Percentiles rank a stretch among this genome's conserved stretches.
Evolutionary conservation across 768 basidiomycete genomes (phyloP).

Genomic region (Amanita phalloides): DNA sequence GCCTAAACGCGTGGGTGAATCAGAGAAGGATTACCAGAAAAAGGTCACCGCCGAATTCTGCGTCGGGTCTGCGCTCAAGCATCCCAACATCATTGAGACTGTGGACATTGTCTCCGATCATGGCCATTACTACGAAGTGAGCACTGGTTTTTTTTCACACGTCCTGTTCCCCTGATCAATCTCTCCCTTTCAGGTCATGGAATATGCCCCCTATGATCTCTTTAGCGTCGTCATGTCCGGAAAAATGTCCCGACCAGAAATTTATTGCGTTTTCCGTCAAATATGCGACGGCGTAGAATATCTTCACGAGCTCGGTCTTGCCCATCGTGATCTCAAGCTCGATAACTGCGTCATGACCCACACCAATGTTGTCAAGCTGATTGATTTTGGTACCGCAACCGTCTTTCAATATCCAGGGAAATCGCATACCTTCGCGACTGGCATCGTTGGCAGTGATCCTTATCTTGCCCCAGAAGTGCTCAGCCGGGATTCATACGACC

Average conservation of each 20-base stretch:
- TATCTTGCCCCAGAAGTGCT: constrained; percentile 98
- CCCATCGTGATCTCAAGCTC: constrained; percentile 97
- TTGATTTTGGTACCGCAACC: constrained; percentile 99
- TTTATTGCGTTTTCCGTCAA: constrained; percentile 98
- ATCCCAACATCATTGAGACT: constrained; percentile 94
- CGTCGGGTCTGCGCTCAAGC: constrained; percentile 89
- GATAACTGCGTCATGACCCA: constrained; percentile 99
- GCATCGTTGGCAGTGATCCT: constrained; percentile 94
- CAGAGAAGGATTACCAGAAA: constrained; percentile 97
- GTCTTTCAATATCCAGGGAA: constrained; percentile 99
- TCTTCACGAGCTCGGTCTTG: constrained; percentile 93
- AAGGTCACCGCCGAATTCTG: constrained; percentile 99
- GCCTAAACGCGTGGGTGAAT: constrained; percentile 79
- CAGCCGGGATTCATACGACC: constrained; percentile 73
- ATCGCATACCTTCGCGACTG: constrained; percentile 65
- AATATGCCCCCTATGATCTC: constrained; percentile 96
- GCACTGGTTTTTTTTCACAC: constrained; percentile 9
- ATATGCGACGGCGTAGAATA: constrained; percentile 98
- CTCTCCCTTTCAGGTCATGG: constrained; percentile 72
- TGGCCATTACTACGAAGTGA: constrained; percentile 96
- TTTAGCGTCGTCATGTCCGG: constrained; percentile 99
- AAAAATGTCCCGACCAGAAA: constrained; percentile 96
- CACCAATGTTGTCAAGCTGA: constrained; percentile 92
- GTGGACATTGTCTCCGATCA: constrained; percentile 97
- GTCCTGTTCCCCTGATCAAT: not conserved